Conservation (phyloP, 2,329 filamentous ascomycete species). For the Aspergillus tanneri region DNA sequence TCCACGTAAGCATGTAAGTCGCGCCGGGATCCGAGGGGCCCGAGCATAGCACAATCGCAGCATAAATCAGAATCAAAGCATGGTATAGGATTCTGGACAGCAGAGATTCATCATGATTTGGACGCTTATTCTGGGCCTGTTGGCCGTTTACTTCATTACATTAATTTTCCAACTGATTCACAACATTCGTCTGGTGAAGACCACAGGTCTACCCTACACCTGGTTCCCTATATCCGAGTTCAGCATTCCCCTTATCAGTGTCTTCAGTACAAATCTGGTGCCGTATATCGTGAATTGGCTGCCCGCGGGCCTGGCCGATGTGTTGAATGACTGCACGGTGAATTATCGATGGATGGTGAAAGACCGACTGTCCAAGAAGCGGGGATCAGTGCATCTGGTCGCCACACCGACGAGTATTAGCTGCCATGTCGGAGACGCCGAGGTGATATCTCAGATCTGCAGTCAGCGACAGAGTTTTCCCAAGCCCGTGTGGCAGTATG, state of each 20-base stretch:
- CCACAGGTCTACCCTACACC: background rate
- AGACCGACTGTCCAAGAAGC: slow-evolving; percentile 14
- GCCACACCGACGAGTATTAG: slow-evolving; percentile 11
- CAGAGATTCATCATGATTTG: background rate
- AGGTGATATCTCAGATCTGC: slow-evolving; percentile 17
- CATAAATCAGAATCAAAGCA: too few relatives aligned
- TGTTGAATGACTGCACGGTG: slow-evolving; percentile 1
- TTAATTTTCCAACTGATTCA: background rate
- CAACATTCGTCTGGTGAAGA: background rate
- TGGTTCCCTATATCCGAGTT: background rate
- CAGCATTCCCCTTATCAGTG: background rate
- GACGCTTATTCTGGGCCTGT: background rate
- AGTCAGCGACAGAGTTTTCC: slow-evolving; percentile 14
- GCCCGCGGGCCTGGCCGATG: background rate
- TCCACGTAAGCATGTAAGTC: too few relatives aligned
- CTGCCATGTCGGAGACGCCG: slow-evolving; percentile 20
- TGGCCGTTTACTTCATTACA: background rate
- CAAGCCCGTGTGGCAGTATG: slow-evolving; percentile 17
- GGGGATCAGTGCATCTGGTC: slow-evolving; percentile 16
- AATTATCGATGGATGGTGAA: slow-evolving; percentile 18
- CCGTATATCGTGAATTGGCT: slow-evolving; percentile 1
- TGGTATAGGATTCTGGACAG: too few relatives aligned
- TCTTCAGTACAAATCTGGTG: background rate
- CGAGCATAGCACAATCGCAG: too few relatives aligned
- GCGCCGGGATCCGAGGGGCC: too few relatives aligned